A percentile compares a stretch with the other conserved stretches of the same genome.
Evolutionary conservation across 805 yeast species (phyloP).

Genomic region (Barnettozyma pratensis): DNA sequence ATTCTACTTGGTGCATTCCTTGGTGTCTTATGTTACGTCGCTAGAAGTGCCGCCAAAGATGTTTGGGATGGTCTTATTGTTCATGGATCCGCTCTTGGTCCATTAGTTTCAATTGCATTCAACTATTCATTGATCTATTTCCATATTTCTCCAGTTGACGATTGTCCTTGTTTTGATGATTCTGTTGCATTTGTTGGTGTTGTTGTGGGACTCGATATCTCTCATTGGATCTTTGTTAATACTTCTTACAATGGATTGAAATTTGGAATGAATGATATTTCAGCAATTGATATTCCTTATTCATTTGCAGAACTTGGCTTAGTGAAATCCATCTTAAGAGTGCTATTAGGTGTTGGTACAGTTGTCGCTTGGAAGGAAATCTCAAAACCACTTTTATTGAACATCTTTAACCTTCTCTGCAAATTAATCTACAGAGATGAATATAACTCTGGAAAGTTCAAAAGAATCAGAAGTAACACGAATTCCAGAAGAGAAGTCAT

Average conservation of each 20-base stretch:
- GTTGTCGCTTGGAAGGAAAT: constrained; percentile 71
- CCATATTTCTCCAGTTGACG: constrained; percentile 84
- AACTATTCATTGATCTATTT: constrained; percentile 50
- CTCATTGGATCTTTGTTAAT: constrained; percentile 24
- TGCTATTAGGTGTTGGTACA: constrained; percentile 53
- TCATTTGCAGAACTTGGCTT: constrained; percentile 38
- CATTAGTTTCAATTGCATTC: constrained; percentile 33
- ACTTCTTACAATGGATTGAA: constrained; percentile 10
- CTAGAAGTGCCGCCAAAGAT: constrained; percentile 37
- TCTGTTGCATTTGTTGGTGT: constrained; percentile 92
- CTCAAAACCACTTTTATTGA: constrained; percentile 62
- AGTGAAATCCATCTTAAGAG: constrained; percentile 38
- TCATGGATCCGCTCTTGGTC: constrained; percentile 24
- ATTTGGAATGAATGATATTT: constrained; percentile 10
- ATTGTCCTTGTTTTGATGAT: constrained; percentile 95
- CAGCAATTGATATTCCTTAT: constrained; percentile 36
- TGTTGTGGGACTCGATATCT: constrained; percentile 64
- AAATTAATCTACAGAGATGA: constrained; percentile 15
- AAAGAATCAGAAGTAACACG: constrained; percentile 23
- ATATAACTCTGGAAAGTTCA: constrained; percentile 13
- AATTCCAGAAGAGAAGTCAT: constrained; percentile 22
- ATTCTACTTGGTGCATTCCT: constrained; percentile 57
- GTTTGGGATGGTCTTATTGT: constrained; percentile 44
- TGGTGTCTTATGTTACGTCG: constrained; percentile 51
- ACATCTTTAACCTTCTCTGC: constrained; percentile 55